These are phyloP conservation scores for Penicillium sp. DNA, from an alignment of 2,329 filamentous ascomycete species.

Conservation along the genomic window DNA sequence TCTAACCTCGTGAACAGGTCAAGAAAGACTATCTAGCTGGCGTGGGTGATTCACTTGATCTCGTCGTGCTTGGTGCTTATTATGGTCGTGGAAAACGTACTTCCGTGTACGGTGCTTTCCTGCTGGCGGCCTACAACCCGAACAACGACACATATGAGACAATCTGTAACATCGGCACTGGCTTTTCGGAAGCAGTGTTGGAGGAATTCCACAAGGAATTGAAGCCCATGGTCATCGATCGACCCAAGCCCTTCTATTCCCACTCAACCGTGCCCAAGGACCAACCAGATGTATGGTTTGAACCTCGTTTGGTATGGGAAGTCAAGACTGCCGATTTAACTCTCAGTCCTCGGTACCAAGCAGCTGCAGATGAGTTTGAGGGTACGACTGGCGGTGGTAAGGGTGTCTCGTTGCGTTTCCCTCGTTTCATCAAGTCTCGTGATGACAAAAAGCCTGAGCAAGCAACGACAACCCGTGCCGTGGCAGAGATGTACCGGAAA, in stretches of 20 bases:
- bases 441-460: slow-evolving; percentile 96
- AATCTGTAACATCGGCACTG: slow-evolving; percentile 97
- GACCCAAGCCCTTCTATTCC: slow-evolving; percentile 89
- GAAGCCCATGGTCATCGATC: slow-evolving; percentile 76
- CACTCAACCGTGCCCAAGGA: slow-evolving; percentile 84
- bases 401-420: slow-evolving; percentile 87
- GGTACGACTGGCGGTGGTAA: slow-evolving; percentile 67
- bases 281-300: slow-evolving; percentile 98
- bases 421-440: slow-evolving; percentile 83
- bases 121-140: slow-evolving; percentile 90
- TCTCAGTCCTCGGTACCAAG: slow-evolving; percentile 87
- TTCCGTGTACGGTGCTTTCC: slow-evolving; percentile 91
- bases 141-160: slow-evolving; percentile 82
- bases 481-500: slow-evolving; percentile 95
- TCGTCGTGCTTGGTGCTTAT: slow-evolving; percentile 94
- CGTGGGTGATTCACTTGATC: slow-evolving; percentile 91
- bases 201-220: slow-evolving; percentile 79
- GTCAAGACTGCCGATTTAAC: slow-evolving; percentile 96
- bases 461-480: slow-evolving; percentile 78
- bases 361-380: slow-evolving; percentile 79
- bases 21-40: slow-evolving; percentile 98
- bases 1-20: slow-evolving; percentile 55
- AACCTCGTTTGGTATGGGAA: slow-evolving; percentile 93
- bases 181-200: slow-evolving; percentile 93
- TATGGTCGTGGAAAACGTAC: slow-evolving; percentile 93